Base-by-base conservation (phyloP, 2,329 filamentous ascomycete species). In the Aspergillus sojae region DNA sequence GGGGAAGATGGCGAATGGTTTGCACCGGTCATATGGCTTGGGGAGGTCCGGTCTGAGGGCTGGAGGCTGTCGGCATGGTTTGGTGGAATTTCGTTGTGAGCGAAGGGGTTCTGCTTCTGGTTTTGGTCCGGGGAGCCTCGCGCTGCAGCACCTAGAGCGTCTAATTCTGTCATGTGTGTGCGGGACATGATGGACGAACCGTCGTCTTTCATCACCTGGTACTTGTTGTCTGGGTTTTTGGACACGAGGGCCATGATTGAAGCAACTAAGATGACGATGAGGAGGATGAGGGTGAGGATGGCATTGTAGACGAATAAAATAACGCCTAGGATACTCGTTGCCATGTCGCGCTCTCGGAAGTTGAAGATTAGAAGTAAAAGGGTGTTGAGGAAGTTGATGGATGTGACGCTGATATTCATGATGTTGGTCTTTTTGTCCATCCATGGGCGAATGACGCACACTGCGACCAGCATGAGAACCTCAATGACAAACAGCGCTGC, bases 341-440 rank as follows among this genome's bases (percentile, higher is more conserved):
- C 93, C 62, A 97, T 85, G 48, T 86, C 85, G 19, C 93, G 93
- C 69, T 93, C 89, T 68, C 90, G 88, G 79, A 97, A 97, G 54
- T 96, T 87, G 82, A 96, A 96, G 71, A 97, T 87, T 60, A 97
- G 83, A 36, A 97, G 82, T 82, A 96, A 94, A 76, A 97, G 88
- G 61, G 91, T 86, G 79, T 95, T 96, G 72, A 97, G 77, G 77
- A 97, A 95, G 83, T 97, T 97, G 79, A 97, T 84, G 53, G 88
- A 89, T 66, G 89, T 90, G 72, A 97, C 97, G 65, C 92, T 87
- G 73, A 97, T 96, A 81, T 97, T 97, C 85, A 96, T 96, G 52
- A 89, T 89, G 79, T 97, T 97, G 65, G 93, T 97, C 82, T 93
- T 94, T 87, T 96, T 97, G 84, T 97, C 94, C 94, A 97, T 97